Evolutionary conservation across 768 basidiomycete species (phyloP), one percentile per base, ranked within the genome.

Genomic region (Pisolithus albus): DNA sequence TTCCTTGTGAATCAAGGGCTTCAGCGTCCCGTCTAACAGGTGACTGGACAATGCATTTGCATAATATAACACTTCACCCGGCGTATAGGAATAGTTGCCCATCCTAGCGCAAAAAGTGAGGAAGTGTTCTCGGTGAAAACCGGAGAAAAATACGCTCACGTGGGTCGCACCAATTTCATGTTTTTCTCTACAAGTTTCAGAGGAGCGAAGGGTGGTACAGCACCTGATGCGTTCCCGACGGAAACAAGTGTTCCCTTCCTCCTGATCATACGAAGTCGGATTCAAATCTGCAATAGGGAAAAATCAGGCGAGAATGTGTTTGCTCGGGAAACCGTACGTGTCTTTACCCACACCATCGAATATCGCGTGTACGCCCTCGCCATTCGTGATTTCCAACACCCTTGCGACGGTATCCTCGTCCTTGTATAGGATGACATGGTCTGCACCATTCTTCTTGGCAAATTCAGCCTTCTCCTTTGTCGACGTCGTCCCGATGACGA

Each of bases 331-430:
- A 19, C 2, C 32, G 11, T 36, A 94, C 80, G 93, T 97, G 65
- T 92, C 88, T 72, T 89, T 94, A 1, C 95, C 95, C n/a, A 99
- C 92, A 26, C 95, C 95, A 61, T 99, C 95, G 61, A 86, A 95
- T 21, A 92, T 79, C 15, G 82, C 94, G 55, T 95, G 80, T 5
- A 92, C 88, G 15, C 91, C 89, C 57, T 83, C 75, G 7, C 88
- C 88, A 39, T 81, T 80, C 0, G 91, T 92, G 49, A 92, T 68
- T 59, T 87, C 82, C 49, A 84, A 64, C 15, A 89, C 88, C 42
- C 83, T 77, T 56, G 84, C 63, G 10, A 89, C 84, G 0, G 85
- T 85, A 53, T 90, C 78, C 61, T 90, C 88, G 43, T 77, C 72
- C 10, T 78, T 79, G 67, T 92, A 92, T 38, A 93, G 65, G 54